Percentiles rank a stretch among this genome's conserved stretches.
Conservation (phyloP, 306 rosid species). For the Lathyrus sativus region DNA sequence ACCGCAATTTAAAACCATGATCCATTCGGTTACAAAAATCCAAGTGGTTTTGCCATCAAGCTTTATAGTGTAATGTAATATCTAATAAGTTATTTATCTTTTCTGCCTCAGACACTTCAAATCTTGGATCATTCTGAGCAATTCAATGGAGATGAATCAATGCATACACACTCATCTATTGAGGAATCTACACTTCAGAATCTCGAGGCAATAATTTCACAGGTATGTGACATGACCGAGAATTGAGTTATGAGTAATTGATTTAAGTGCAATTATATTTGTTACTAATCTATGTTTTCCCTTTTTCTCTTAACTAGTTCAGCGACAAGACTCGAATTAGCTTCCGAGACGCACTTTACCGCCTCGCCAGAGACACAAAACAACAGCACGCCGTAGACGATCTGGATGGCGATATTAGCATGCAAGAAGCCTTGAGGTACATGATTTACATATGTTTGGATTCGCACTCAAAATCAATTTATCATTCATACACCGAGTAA, state of each 20-base stretch:
- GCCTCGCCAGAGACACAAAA: constrained; percentile 67
- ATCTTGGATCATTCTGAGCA: constrained; percentile 44
- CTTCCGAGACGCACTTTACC: constrained; percentile 78
- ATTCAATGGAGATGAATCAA: constrained; percentile 30
- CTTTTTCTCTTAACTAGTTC: constrained; percentile 45
- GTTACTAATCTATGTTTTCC: constrained; percentile 28
- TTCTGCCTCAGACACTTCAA: constrained; percentile 19
- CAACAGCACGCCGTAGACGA: constrained; percentile 33
- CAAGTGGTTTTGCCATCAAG: constrained; percentile 21
- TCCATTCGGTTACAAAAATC: not conserved
- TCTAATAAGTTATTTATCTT: constrained; percentile 28
- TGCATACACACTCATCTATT: constrained; percentile 44
- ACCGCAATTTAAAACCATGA: too few relatives aligned
- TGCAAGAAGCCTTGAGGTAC: constrained; percentile 54
- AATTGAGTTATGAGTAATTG: constrained; percentile 1
- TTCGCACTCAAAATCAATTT: not conserved
- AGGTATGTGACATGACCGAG: constrained; percentile 57
- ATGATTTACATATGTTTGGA: constrained; percentile 1
- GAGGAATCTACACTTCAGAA: constrained; percentile 63
- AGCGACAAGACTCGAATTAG: constrained; percentile 61
- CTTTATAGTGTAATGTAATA: constrained; percentile 16
- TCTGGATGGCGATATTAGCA: constrained; percentile 37
- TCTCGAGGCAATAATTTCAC: constrained; percentile 60
- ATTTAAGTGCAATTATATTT: not conserved
- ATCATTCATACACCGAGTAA: not conserved